phyloP scores from a whole-genome alignment of 2,329 filamentous ascomycete genomes.

The Pseudogymnoascus sp. region DNA sequence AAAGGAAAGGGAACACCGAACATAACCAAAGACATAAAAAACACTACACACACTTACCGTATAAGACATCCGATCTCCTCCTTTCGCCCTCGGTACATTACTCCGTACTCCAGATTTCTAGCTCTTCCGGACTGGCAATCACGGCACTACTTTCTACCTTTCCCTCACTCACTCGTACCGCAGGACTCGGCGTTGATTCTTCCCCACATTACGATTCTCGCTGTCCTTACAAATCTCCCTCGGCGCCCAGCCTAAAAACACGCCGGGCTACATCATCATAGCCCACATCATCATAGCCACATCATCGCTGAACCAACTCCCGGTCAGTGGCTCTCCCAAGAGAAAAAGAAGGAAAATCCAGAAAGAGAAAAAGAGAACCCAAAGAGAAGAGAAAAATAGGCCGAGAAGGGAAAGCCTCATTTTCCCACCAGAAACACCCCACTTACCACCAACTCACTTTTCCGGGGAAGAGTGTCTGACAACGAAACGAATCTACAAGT shows the following conservation, averaged over 20 bases:
- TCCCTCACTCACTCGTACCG: neutral
- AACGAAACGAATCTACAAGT: neutral
- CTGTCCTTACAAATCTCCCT: neutral
- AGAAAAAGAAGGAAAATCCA: neutral
- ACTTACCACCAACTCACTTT: neutral
- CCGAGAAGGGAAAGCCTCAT: neutral
- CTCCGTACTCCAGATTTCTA: neutral
- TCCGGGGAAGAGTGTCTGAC: neutral
- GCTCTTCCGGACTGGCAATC: neutral
- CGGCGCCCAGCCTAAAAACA: neutral
- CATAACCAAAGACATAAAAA: neutral
- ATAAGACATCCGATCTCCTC: neutral
- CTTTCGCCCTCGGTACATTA: neutral
- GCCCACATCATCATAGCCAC: neutral
- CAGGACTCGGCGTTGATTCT: neutral
- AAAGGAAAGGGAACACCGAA: neutral
- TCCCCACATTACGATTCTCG: neutral
- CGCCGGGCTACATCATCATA: neutral
- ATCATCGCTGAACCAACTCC: neutral
- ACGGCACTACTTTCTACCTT: neutral
- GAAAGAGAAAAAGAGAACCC: neutral
- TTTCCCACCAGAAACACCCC: neutral
- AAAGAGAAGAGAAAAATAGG: neutral
- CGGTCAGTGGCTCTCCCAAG: neutral
- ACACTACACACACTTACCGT: neutral